phyloP scores from a whole-genome alignment of 2,329 filamentous ascomycete species.

The Ciborinia camelliae region DNA sequence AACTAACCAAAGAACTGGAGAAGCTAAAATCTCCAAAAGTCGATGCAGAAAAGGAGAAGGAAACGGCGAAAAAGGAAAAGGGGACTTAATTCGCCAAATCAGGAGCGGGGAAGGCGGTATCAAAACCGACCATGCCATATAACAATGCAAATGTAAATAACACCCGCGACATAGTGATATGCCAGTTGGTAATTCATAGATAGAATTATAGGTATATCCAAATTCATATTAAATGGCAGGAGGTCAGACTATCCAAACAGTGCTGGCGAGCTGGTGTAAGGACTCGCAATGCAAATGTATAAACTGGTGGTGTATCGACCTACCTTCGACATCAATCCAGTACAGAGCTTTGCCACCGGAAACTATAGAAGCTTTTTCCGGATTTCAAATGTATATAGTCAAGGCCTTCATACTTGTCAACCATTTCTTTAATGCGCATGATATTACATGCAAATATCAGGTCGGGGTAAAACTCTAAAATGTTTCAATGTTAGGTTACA shows the following conservation, averaged over 20 bases:
- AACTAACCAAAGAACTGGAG: constrained; percentile 3
- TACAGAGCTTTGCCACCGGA: background rate
- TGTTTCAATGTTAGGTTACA: no score
- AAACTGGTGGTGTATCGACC: no score
- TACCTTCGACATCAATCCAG: background rate
- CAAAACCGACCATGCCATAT: background rate
- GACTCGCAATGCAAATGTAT: no score
- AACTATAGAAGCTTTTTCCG: background rate
- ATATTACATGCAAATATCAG: background rate
- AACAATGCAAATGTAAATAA: background rate
- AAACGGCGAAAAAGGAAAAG: background rate
- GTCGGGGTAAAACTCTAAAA: no score
- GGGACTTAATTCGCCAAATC: background rate
- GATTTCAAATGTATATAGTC: background rate
- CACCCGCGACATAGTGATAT: background rate
- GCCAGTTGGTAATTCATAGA: background rate
- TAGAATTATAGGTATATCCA: no score
- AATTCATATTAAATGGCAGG: background rate
- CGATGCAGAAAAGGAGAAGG: background rate
- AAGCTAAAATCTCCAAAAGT: background rate
- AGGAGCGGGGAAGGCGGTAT: background rate
- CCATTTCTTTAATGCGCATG: background rate
- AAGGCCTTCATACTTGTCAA: background rate
- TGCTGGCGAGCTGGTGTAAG: background rate
- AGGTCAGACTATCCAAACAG: background rate